Conservation (phyloP, 441 rosid species). For the Kokia cookei region DNA sequence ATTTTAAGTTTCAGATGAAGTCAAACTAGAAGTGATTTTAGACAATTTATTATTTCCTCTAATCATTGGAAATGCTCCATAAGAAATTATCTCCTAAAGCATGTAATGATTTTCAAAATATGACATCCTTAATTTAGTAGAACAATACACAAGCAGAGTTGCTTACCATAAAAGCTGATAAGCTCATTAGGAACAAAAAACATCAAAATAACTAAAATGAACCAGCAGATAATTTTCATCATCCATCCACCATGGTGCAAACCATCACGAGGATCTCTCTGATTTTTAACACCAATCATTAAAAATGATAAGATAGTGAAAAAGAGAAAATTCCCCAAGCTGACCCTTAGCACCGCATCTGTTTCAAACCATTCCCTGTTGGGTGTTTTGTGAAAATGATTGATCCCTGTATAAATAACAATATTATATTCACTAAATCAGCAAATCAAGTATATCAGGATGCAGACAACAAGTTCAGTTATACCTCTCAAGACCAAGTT, state of each 20-base stretch:
- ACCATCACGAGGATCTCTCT: conserved; percentile 90
- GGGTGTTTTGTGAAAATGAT: conserved; percentile 78
- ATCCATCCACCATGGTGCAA: conserved; percentile 99
- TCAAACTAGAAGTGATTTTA: not conserved
- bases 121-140: not conserved
- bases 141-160: not conserved
- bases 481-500: not conserved
- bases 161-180: conserved; percentile 76
- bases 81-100: not conserved
- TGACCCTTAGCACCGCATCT: conserved; percentile 87
- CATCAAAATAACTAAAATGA: conserved; percentile 72
- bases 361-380: conserved; percentile 92
- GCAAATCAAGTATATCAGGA: not conserved
- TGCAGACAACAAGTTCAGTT: not conserved
- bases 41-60: not conserved
- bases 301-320: conserved; percentile 62
- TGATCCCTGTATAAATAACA: conserved; percentile 64
- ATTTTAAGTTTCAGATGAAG: not conserved
- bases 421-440: conserved; percentile 4
- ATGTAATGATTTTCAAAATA: not conserved
- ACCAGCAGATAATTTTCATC: conserved; percentile 84
- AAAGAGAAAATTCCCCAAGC: conserved; percentile 87
- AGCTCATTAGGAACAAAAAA: conserved; percentile 89
- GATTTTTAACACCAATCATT: conserved; percentile 88
- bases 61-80: not conserved